Base-by-base conservation (phyloP, 345 rosid species). In the Hibiscus syriacus region DNA sequence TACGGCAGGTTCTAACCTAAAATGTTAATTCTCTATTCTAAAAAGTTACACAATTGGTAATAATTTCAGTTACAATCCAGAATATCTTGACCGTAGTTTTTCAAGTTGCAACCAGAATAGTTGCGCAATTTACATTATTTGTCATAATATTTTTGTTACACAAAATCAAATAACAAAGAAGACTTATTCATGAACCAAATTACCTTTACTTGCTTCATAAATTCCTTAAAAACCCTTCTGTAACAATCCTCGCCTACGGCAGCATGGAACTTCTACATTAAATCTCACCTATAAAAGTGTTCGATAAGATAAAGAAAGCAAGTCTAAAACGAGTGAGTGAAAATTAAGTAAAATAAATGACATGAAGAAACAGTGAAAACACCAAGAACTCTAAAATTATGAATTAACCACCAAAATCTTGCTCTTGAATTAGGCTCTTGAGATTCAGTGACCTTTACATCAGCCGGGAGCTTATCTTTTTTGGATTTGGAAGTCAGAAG, bases 191-290 rank as follows among this genome's bases (percentile, higher is more conserved):
- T 20, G 9, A 61, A 22, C 64, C 23, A 59, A 59, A 67, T 66
- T 66, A 90, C 97, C 94, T 90, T 93, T 39, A 86, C 84, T 70
- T 78, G 80, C 80, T 83, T 90, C 84, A 73, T 85, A 66, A 93
- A 82, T 67, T 90, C 94, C 11, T 66, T 78, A 55, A 90, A 67
- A 54, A 90, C 96, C 72, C 88, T 79, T 55, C 72, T 81, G 83
- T 86, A 83, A 71, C 98, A 87, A 81, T 93, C 92, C 76, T 84
- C 80, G 41, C 98, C 85, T 1, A 89, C 94, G 55, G 76, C 77
- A 1, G 72, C 65, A n/a, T 2, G 98, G 98, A 63, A 87, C 98
- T 62, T 83, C 84, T 14, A 90, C 96, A 57, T 80, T 80, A 86
- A 90, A 55, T 73, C 82, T 86, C 66, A 93, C 76, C 97, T 90